phyloP scores from a whole-genome alignment of 140 eudicot genomes.

The Erigeron philadelphicus region DNA sequence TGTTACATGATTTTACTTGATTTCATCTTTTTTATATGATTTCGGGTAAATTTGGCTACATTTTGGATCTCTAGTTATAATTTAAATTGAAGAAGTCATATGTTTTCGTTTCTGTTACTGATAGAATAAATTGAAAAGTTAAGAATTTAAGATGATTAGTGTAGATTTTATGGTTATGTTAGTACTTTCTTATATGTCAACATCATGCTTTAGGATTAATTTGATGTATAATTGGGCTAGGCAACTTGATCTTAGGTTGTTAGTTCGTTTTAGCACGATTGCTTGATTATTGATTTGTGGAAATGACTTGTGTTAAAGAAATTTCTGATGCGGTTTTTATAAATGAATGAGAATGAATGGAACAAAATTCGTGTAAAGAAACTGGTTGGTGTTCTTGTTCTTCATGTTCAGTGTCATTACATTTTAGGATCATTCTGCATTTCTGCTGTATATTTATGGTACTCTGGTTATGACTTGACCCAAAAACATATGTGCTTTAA shows the following conservation, averaged over 20 bases:
- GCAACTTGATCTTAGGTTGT: neutral
- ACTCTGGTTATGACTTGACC: slow-evolving; percentile 6
- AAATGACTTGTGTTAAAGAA: too few relatives aligned
- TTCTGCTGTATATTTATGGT: neutral
- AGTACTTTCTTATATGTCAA: too few relatives aligned
- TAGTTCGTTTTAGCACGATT: neutral
- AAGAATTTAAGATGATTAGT: neutral
- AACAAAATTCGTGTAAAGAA: neutral
- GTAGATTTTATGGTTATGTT: too few relatives aligned
- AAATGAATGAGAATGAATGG: neutral
- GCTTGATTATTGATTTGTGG: neutral
- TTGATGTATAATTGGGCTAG: neutral
- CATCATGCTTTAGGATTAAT: too few relatives aligned
- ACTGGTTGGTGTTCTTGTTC: neutral
- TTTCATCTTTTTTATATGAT: too few relatives aligned
- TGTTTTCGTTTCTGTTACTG: too few relatives aligned
- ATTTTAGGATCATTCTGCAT: slow-evolving; percentile 18
- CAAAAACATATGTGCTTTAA: neutral
- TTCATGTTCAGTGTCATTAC: neutral
- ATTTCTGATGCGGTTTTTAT: too few relatives aligned
- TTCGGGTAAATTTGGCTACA: neutral
- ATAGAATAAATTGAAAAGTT: neutral
- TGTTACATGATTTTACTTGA: too few relatives aligned
- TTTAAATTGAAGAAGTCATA: too few relatives aligned
- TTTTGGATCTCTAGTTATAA: slow-evolving; percentile 16